Conservation (phyloP, 306 rosid species). For the Fragaria ananassa region DNA sequence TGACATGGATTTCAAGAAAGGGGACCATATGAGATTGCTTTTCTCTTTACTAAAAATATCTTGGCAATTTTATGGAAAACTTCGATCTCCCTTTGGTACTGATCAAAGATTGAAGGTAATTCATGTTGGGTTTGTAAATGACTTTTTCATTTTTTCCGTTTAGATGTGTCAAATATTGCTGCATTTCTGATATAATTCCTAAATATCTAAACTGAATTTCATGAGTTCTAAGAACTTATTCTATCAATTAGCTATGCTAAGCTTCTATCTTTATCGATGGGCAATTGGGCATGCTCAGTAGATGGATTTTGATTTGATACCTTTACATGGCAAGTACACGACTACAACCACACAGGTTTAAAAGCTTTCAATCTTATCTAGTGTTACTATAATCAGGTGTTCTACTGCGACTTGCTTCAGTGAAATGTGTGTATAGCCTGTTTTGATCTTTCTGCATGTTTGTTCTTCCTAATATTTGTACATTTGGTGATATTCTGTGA, state of each 20-base stretch:
- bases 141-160: background rate
- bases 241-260: background rate
- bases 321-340: background rate
- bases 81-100: slow-evolving; percentile 72
- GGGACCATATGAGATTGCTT: slow-evolving; percentile 64
- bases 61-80: slow-evolving; percentile 71
- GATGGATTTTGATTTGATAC: background rate
- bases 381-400: background rate
- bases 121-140: slow-evolving; percentile 11
- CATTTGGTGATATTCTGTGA: slow-evolving; percentile 2
- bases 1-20: slow-evolving; percentile 45
- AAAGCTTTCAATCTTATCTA: background rate
- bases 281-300: background rate
- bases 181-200: background rate
- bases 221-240: background rate
- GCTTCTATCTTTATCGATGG: slow-evolving; percentile 3
- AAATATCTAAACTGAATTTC: slow-evolving; percentile 4
- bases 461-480: background rate
- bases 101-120: slow-evolving; percentile 55
- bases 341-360: background rate
- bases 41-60: slow-evolving; percentile 71
- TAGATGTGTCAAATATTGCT: background rate
- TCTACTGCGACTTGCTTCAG: background rate
- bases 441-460: background rate
- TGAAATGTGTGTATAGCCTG: background rate